phyloP scores from a whole-genome alignment of 1,284 basidiomycete species.

The Sporisorium exsertum region DNA sequence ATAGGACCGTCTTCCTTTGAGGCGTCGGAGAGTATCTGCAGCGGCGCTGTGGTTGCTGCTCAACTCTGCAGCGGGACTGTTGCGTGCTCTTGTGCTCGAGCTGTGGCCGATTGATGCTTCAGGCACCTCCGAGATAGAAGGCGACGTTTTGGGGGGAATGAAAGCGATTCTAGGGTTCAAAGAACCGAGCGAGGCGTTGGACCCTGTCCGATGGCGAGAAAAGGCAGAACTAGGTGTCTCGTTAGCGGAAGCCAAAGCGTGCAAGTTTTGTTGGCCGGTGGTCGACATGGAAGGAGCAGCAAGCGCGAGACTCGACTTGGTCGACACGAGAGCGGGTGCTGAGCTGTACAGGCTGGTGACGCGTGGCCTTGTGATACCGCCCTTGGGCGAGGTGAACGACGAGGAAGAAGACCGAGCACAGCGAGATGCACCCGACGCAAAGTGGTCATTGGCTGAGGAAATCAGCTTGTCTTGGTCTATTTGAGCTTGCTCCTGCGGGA shows the following conservation, averaged over 20 bases:
- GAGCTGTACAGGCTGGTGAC: conserved; percentile 32
- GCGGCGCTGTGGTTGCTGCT: conserved; percentile 7
- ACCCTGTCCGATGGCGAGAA: conserved; percentile 22
- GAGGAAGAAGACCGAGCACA: conserved; percentile 9
- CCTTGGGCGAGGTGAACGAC: neutral
- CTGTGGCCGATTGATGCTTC: conserved; percentile 7
- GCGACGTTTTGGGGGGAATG: conserved; percentile 29
- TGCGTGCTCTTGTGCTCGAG: neutral
- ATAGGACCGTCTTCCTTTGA: conserved; percentile 27
- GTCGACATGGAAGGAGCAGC: conserved; percentile 18
- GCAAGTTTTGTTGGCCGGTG: conserved; percentile 19
- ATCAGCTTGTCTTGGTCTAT: neutral
- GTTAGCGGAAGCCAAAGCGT: conserved; percentile 9
- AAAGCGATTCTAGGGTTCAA: conserved; percentile 13
- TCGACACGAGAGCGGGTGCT: conserved; percentile 12
- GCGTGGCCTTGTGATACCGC: conserved; percentile 7
- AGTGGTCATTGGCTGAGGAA: conserved; percentile 4
- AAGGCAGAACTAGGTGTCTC: neutral
- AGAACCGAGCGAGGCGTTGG: conserved; percentile 28
- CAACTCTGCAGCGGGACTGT: neutral
- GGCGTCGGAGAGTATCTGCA: conserved; percentile 26
- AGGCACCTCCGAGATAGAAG: conserved; percentile 26
- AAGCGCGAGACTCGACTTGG: conserved; percentile 11
- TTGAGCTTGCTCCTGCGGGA: conserved; percentile 13
- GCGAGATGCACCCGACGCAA: neutral